Evolutionary conservation across 805 yeast species (phyloP).

Genomic region (Starmerella stigmatis): DNA sequence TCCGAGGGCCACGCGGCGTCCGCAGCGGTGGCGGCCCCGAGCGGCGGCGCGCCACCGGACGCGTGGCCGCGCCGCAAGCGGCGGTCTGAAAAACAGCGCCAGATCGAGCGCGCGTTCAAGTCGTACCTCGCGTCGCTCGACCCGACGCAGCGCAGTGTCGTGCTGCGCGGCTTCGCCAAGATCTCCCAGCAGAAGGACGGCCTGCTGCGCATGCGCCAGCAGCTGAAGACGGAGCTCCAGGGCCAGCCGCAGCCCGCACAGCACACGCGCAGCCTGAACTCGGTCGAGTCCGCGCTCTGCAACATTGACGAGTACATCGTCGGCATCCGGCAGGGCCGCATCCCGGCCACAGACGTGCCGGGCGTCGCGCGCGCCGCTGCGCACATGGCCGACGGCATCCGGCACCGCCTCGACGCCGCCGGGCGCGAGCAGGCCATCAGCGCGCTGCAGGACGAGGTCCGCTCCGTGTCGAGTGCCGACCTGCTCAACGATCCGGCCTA

Average conservation of each 20-base stretch:
- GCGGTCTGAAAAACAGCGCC: slow-evolving; percentile 5
- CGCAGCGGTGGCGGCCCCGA: background rate
- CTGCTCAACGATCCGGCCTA: slow-evolving; percentile 12
- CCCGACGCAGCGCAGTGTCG: background rate
- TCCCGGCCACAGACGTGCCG: background rate
- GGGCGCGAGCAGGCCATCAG: slow-evolving; percentile 2
- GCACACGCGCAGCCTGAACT: background rate
- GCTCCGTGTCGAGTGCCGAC: too few relatives aligned
- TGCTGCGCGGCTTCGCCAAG: background rate
- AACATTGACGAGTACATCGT: background rate
- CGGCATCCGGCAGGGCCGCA: slow-evolving; percentile 4
- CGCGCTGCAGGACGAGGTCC: background rate
- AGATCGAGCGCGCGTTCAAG: slow-evolving; percentile 5
- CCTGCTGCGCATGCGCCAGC: slow-evolving; percentile 6
- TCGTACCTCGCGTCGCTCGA: slow-evolving; percentile 3
- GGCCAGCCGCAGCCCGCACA: background rate
- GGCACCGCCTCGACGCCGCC: slow-evolving; percentile 7
- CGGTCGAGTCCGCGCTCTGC: slow-evolving; percentile 1
- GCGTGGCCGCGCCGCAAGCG: slow-evolving; percentile 8
- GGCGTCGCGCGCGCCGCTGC: background rate
- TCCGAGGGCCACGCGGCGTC: background rate
- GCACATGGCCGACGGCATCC: slow-evolving; percentile 4
- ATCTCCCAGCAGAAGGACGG: slow-evolving; percentile 8
- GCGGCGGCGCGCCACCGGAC: slow-evolving; percentile 1
- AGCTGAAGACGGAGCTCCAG: background rate